These are phyloP conservation scores for Fagopyrum homotropicum DNA, from an alignment of 148 eudicot species.

Conservation along the genomic window DNA sequence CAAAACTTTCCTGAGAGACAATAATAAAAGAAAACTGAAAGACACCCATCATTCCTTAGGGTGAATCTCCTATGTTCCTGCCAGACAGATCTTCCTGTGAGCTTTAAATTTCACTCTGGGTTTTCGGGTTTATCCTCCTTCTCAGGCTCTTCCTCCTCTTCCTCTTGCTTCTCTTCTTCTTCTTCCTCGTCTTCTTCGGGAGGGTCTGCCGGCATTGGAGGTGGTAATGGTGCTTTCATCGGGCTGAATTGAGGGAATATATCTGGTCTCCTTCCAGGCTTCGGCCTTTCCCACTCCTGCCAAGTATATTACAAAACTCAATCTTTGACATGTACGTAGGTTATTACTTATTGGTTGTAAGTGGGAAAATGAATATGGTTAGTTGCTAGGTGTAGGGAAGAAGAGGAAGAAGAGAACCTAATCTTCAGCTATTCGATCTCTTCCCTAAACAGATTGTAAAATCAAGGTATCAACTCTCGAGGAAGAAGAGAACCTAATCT, in stretches of 20 bases:
- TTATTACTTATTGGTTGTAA: no score
- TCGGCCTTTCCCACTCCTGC: constrained; percentile 90
- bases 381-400: no score
- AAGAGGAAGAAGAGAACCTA: no score
- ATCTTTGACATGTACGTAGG: background rate
- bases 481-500: background rate
- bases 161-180: constrained; percentile 46
- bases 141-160: constrained; percentile 40
- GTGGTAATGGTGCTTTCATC: constrained; percentile 94
- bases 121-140: constrained; percentile 24
- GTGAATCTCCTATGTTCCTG: no score
- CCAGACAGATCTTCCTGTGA: background rate
- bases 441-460: no score
- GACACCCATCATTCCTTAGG: background rate
- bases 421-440: no score
- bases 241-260: constrained; percentile 90
- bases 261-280: constrained; percentile 76
- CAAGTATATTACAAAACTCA: constrained; percentile 5
- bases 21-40: background rate
- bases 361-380: no score
- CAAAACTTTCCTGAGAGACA: background rate
- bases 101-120: background rate
- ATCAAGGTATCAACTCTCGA: no score
- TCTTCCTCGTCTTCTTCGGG: constrained; percentile 78
- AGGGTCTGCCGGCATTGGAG: constrained; percentile 82